Evolutionary conservation across 2,329 filamentous ascomycete species (phyloP).

Genomic region (Trichoderma koningiopsis): DNA sequence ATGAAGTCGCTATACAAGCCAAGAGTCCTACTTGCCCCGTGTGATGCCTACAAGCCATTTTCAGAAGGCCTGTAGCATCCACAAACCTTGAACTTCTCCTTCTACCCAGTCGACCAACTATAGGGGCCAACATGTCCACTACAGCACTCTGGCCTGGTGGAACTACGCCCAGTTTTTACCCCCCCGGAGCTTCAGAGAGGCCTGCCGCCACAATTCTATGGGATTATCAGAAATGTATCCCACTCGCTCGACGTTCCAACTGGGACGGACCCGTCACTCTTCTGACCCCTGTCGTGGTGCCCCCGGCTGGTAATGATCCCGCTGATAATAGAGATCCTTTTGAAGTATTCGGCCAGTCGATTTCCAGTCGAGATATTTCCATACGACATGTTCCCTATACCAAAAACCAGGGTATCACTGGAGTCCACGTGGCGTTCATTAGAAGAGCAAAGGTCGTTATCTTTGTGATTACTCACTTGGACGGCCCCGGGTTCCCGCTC

Average conservation of each 20-base stretch:
- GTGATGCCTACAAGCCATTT: not conserved
- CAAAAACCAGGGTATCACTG: slow-evolving; percentile 63
- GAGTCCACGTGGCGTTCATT: slow-evolving; percentile 64
- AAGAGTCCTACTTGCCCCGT: not conserved
- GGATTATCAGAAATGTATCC: slow-evolving; percentile 50
- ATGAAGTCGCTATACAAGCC: not conserved
- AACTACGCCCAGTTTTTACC: not conserved
- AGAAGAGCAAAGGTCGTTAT: slow-evolving; percentile 60
- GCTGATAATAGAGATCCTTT: slow-evolving; percentile 65
- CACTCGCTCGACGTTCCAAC: slow-evolving; percentile 48
- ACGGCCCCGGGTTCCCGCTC: slow-evolving; percentile 50
- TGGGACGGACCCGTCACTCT: slow-evolving; percentile 61
- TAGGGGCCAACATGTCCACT: slow-evolving; percentile 16
- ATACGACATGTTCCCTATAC: slow-evolving; percentile 75
- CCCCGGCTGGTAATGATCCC: slow-evolving; percentile 43
- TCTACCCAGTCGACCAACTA: not conserved
- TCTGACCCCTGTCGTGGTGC: slow-evolving; percentile 59
- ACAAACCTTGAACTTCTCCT: not conserved
- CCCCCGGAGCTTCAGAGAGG: not conserved
- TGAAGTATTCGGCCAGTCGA: slow-evolving; percentile 66
- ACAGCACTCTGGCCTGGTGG: not conserved
- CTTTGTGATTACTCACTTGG: slow-evolving; percentile 59
- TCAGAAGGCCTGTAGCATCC: not conserved
- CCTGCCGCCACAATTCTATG: slow-evolving; percentile 39
- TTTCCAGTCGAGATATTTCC: slow-evolving; percentile 61